A percentile compares a stretch with the other conserved stretches of the same genome.
Evolutionary conservation across 2,329 filamentous ascomycete genomes (phyloP).

Genomic region (Penicillium psychrosexuale): DNA sequence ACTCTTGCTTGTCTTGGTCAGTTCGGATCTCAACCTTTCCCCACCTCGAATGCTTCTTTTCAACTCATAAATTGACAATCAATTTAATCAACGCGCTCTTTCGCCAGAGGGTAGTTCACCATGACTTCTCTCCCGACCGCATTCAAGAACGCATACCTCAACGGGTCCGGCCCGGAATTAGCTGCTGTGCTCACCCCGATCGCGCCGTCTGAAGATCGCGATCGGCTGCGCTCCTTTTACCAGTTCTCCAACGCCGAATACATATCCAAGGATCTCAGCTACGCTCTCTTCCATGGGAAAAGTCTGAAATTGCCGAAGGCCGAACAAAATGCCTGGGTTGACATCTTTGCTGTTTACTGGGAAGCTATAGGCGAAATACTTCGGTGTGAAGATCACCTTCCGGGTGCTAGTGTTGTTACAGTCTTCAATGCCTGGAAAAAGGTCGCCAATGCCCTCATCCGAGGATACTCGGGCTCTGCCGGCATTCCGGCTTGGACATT

Average conservation of each 20-base stretch:
- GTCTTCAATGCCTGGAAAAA: conserved; percentile 91
- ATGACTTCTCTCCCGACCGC: conserved; percentile 74
- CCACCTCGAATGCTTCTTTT: neutral
- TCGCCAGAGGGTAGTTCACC: conserved; percentile 12
- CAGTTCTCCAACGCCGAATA: conserved; percentile 66
- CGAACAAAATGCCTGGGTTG: conserved; percentile 78
- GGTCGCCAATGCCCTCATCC: conserved; percentile 69
- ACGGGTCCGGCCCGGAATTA: conserved; percentile 67
- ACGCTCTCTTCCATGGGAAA: conserved; percentile 63
- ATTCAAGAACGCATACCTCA: conserved; percentile 66
- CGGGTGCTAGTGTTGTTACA: conserved; percentile 66
- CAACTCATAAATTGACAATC: neutral
- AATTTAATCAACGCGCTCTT: neutral
- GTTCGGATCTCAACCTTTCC: neutral
- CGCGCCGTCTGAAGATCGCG: conserved; percentile 59
- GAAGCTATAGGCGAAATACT: conserved; percentile 73
- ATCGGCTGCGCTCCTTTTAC: conserved; percentile 67
- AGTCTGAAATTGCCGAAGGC: conserved; percentile 57
- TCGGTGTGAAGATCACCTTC: conserved; percentile 55
- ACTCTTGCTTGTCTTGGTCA: neutral
- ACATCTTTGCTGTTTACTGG: conserved; percentile 82
- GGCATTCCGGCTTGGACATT: conserved; percentile 88
- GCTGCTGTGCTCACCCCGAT: conserved; percentile 73
- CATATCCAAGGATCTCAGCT: conserved; percentile 67
- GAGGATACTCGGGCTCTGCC: conserved; percentile 69